phyloP scores from a whole-genome alignment of 176 grass and related monocot genomes.

The Coix lacrymajobi region DNA sequence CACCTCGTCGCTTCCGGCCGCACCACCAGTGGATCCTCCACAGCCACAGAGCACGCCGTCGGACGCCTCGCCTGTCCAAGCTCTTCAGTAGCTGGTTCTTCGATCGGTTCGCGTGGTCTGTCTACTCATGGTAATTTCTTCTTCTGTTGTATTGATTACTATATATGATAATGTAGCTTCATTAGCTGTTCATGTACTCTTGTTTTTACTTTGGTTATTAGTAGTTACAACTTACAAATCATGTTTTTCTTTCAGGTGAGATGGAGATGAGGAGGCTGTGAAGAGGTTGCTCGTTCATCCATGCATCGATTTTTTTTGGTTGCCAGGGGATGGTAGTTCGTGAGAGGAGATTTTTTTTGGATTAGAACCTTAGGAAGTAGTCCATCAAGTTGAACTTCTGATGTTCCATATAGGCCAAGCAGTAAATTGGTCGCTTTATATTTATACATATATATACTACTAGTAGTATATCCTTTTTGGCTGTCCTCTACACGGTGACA shows the following conservation, averaged over 20 bases:
- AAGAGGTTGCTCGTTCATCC: not conserved
- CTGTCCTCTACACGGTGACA: not conserved
- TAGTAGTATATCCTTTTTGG: not conserved
- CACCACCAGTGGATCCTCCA: not conserved
- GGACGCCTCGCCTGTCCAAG: not conserved
- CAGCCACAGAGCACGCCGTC: not conserved
- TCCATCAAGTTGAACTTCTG: not conserved
- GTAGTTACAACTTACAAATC: not conserved
- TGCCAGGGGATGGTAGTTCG: not conserved
- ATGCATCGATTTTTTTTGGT: not conserved
- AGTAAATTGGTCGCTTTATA: not conserved
- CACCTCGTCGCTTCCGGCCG: constrained; percentile 20
- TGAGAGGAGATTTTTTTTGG: not conserved
- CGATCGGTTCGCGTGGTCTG: not conserved
- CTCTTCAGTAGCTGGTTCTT: not conserved
- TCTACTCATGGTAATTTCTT: constrained; percentile 6
- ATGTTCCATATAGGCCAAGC: not conserved
- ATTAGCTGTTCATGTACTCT: not conserved
- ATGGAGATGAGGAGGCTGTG: not conserved
- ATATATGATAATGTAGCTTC: not conserved
- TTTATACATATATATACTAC: not conserved
- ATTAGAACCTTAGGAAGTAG: not conserved
- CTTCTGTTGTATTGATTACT: not conserved
- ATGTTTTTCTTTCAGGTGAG: constrained; percentile 5
- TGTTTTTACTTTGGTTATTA: not conserved